phyloP scores from a whole-genome alignment of 1,284 basidiomycete genomes.

The Ceratobasidium papillatum region DNA sequence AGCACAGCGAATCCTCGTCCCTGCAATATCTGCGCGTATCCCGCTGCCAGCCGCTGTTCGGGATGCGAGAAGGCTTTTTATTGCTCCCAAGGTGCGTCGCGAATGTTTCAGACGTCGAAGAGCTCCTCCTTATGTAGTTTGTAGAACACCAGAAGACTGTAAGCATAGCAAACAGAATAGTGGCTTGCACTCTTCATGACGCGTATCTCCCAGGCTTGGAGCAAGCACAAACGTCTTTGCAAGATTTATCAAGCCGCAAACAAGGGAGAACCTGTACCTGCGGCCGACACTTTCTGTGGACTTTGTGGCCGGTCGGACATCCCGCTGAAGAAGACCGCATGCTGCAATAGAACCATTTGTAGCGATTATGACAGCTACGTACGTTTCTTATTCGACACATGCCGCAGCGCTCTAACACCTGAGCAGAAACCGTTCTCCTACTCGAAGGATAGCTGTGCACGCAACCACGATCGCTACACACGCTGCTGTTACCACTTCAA shows the following conservation, averaged over 20 bases:
- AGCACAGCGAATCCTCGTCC: no score
- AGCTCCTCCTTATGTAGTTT: neutral
- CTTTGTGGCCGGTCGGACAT: neutral
- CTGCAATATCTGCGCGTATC: neutral
- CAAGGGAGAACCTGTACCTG: neutral
- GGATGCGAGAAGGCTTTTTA: conserved; percentile 8
- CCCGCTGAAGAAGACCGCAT: neutral
- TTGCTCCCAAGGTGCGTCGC: neutral
- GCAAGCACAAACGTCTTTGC: conserved; percentile 12
- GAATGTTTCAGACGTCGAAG: neutral
- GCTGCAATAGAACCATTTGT: conserved; percentile 5
- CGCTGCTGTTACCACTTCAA: conserved; percentile 2
- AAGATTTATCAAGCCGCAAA: conserved; percentile 1
- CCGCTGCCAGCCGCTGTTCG: neutral
- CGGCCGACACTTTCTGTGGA: neutral
- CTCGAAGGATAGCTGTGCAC: neutral
- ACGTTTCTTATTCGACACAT: neutral
- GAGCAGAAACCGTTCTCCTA: neutral
- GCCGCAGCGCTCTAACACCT: neutral
- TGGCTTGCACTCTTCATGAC: neutral
- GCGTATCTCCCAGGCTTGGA: neutral
- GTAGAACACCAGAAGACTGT: conserved; percentile 1
- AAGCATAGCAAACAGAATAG: neutral
- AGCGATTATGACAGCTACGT: neutral
- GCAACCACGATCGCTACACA: neutral